Evolutionary conservation across 257 asterid species (phyloP), one percentile per base, ranked within the genome.

Genomic region (Solanum virginianum): DNA sequence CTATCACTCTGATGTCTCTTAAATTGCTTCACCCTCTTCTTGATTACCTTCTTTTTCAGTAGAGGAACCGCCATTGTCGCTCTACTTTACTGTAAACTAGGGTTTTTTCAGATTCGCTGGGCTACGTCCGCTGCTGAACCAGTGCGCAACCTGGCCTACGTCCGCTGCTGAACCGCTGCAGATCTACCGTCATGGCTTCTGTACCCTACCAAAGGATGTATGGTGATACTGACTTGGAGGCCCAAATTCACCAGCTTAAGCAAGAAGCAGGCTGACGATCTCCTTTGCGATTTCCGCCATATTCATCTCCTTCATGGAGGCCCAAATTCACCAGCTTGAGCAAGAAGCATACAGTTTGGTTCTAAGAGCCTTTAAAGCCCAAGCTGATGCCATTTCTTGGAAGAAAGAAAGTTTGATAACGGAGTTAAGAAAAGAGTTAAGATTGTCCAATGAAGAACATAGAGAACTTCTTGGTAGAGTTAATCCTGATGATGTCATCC

Each of bases 361-460:
- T 84, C 88, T 96, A 82, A 90, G 97, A 90, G 97, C 95, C 80
- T 96, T 96, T 86, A 93, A 92, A 91, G 99, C 98, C 84, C 98
- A 94, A 87, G 98, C 92, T 68, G 98, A 94, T 90, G 94, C 97
- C 86, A 93, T 96, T 91, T 75, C 98, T 60, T 96, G 97, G 99
- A 98, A 92, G 87, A 93, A 95, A 89, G 98, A 95, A 90, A 88
- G 94, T 87, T 81, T 95, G 83, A 91, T 95, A 51, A 94, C 97
- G 18, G 97, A 95, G 87, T 94, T 95, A 32, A 88, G 98, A 88
- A 95, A 93, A 86, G 98, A 95, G 92, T 91, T 95, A 84, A 92
- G 96, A 88, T 83, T 95, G 86, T 93, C 98, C 68, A 91, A 94
- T 83, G 98, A 95, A 89, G 98, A 95, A 85, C 97, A 95, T 88